Evolutionary conservation across 2,329 filamentous ascomycete genomes (phyloP).

Genomic region (Aureobasidium namibiae): DNA sequence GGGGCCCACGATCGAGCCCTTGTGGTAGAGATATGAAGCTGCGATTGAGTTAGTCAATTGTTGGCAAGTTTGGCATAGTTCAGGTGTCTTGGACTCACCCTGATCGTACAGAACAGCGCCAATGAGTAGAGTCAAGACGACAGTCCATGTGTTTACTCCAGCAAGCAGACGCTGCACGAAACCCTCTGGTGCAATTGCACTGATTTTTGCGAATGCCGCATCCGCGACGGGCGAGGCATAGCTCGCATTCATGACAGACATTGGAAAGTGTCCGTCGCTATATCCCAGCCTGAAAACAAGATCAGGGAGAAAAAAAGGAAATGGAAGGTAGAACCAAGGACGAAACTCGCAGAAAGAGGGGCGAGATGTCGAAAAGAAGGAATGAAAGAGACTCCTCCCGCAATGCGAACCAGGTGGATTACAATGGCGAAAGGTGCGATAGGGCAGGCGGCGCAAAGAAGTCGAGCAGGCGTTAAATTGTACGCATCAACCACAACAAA

Average conservation of each 20-base stretch:
- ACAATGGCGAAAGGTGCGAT: not conserved
- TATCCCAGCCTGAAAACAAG: not conserved
- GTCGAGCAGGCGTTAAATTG: not conserved
- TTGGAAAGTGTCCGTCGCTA: not conserved
- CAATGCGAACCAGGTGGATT: not conserved
- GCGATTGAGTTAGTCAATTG: conserved; percentile 17
- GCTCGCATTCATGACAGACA: conserved; percentile 47
- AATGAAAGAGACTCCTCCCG: not conserved
- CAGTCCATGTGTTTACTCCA: conserved; percentile 55
- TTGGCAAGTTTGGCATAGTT: not conserved
- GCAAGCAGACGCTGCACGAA: conserved; percentile 49
- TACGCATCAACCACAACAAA: conserved; percentile 9
- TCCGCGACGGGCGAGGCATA: conserved; percentile 63
- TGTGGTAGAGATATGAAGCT: conserved; percentile 41
- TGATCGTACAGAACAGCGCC: conserved; percentile 80
- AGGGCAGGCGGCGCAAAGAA: not conserved
- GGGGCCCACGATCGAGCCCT: conserved; percentile 40
- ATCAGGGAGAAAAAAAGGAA: not conserved
- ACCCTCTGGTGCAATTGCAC: conserved; percentile 33
- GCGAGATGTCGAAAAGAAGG: not conserved
- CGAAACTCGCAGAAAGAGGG: not conserved
- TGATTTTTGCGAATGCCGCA: conserved; percentile 50
- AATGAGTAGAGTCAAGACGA: conserved; percentile 62
- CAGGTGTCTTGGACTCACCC: conserved; percentile 48
- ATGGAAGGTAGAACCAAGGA: not conserved